Percentiles rank a stretch among this genome's conserved stretches.
phyloP scores from a whole-genome alignment of 129 eudicot species.

The Pittosporum tobira region DNA sequence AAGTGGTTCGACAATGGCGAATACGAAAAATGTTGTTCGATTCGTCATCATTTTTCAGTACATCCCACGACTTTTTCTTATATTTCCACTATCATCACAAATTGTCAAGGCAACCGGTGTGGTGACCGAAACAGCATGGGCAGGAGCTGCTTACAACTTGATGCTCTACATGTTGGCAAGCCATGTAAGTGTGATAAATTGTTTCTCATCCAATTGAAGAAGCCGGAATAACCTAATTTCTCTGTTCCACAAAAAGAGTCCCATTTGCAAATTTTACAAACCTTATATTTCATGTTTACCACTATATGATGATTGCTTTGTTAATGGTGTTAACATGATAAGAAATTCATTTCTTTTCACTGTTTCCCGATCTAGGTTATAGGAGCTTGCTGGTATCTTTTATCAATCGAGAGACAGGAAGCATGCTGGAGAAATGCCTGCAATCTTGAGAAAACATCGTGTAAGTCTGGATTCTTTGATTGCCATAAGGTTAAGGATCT shows the following conservation, averaged over 20 bases:
- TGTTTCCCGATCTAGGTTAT: slow-evolving; percentile 33
- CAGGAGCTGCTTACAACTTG: slow-evolving; percentile 89
- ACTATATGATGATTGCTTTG: too few relatives aligned
- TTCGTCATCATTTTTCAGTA: slow-evolving; percentile 83
- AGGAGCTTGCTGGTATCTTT: slow-evolving; percentile 88
- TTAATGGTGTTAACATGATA: too few relatives aligned
- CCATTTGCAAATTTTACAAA: too few relatives aligned
- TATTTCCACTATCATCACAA: slow-evolving; percentile 75
- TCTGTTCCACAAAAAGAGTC: too few relatives aligned
- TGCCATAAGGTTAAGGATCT: slow-evolving; percentile 34
- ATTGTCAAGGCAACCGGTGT: slow-evolving; percentile 77
- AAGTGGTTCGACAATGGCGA: slow-evolving; percentile 77
- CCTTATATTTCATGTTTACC: too few relatives aligned
- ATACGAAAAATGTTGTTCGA: slow-evolving; percentile 79
- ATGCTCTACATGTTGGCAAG: slow-evolving; percentile 88
- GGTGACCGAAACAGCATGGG: slow-evolving; percentile 87
- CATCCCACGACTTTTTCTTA: slow-evolving; percentile 73
- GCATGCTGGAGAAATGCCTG: slow-evolving; percentile 79
- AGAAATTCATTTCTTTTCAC: not conserved
- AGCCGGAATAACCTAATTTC: too few relatives aligned
- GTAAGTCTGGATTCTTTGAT: slow-evolving; percentile 55
- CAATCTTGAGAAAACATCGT: slow-evolving; percentile 32
- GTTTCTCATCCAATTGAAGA: not conserved
- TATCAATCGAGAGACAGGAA: slow-evolving; percentile 81
- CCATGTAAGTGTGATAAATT: slow-evolving; percentile 47